Base-by-base conservation (phyloP, 2,329 filamentous ascomycete genomes). In the Monosporascus sp. region DNA sequence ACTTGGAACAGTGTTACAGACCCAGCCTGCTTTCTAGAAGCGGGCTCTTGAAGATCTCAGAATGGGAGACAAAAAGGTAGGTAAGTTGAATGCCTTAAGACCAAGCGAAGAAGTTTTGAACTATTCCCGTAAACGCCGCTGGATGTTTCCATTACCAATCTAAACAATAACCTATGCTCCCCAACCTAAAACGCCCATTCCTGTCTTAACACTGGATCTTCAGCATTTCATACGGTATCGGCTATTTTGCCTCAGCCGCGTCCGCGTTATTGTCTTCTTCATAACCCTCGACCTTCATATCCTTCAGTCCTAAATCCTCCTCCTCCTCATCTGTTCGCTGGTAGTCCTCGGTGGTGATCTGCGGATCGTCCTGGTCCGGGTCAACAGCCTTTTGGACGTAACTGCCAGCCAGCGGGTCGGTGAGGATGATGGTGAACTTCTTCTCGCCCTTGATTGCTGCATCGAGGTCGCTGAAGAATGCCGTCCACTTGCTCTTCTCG, bases 251-350 rank as follows among this genome's bases (percentile, higher is more conserved):
- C 4, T 34, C 48, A 24, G 31, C 8, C 8, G 39, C 49, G 11
- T 59, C 57, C 6, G 50, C 47, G 18, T 54, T 46, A 48, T 20
- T 42, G 11, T 83, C 80, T 50, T 84, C 76, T 69, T 87, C 87
- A 65, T 99, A 97, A 0, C 84, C 85, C 69, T 97, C 92, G 0
- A 85, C 84, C 79, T 93, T 94, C 85, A 99, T 99, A 66, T 99
- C 94, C 54, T 77, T 84, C 59, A 99, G 74, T 0, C 94, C 94
- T 11, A 99, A 75, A 54, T 97, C 90, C 65, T 99, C 94, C 72
- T 96, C 90, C 67, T 99, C 94, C 69, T 97, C 89, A 0, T 87
- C 84, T 0, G 93, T 96, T 55, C 94, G 82, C 54, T 88, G 83
- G 69, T 99, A 99, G 31, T 89, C 88, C 72, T 90, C 89, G 3